These are phyloP conservation scores for Tremella fuciformis DNA, from an alignment of 768 basidiomycete species.

Conservation along the genomic window DNA sequence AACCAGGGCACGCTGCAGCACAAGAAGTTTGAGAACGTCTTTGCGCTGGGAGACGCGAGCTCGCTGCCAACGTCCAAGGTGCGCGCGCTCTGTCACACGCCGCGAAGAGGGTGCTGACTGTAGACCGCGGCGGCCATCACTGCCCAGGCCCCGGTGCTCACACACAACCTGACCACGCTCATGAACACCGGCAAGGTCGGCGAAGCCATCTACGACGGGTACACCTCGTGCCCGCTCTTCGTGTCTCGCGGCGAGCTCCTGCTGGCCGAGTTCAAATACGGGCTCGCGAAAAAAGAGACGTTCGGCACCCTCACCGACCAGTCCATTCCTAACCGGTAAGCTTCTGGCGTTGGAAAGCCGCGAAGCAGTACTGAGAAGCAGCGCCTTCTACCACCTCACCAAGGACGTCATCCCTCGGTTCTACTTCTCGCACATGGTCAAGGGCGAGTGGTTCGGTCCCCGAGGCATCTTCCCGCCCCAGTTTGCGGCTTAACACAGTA, in stretches of 20 bases:
- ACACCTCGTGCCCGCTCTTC: conserved; percentile 58
- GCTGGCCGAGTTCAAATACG: conserved; percentile 94
- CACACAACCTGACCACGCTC: conserved; percentile 78
- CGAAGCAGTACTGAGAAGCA: conserved; percentile 39
- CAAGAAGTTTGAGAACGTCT: conserved; percentile 78
- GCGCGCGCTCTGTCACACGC: conserved; percentile 17
- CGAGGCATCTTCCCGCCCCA: conserved; percentile 44
- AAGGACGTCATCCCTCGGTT: conserved; percentile 56
- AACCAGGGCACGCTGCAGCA: conserved; percentile 77
- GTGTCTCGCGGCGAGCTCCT: conserved; percentile 72
- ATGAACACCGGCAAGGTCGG: conserved; percentile 70
- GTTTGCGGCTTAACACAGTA: conserved; percentile 11
- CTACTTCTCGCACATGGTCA: conserved; percentile 46
- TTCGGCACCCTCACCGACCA: conserved; percentile 72
- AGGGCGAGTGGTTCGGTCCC: conserved; percentile 51
- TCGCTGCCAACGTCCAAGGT: conserved; percentile 84
- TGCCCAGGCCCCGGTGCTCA: conserved; percentile 81
- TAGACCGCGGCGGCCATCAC: conserved; percentile 88
- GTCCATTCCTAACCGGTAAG: conserved; percentile 67
- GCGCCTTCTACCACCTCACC: conserved; percentile 82
- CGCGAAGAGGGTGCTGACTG: neutral
- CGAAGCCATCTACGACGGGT: conserved; percentile 73
- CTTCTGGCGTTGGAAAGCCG: conserved; percentile 3
- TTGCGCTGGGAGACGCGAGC: conserved; percentile 87
- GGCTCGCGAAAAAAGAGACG: conserved; percentile 78